Percentiles rank a stretch among this genome's conserved stretches.
Conservation (phyloP, 2,329 filamentous ascomycete genomes). For the Corynespora cassiicola region DNA sequence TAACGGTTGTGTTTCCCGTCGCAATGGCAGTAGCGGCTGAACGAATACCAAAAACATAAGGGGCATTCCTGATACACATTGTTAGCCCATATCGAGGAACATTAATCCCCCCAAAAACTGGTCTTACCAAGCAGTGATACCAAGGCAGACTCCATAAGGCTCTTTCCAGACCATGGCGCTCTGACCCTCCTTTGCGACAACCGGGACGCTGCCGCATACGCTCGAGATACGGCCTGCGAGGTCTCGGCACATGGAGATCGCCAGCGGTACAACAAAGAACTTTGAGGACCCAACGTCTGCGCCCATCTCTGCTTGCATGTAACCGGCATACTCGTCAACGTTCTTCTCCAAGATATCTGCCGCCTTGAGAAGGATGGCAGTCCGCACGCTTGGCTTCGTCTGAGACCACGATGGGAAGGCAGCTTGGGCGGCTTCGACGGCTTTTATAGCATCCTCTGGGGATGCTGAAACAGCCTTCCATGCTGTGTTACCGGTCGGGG, state of each 20-base stretch:
- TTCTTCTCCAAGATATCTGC: conserved; percentile 67
- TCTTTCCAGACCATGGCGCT: conserved; percentile 71
- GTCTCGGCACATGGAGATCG: conserved; percentile 52
- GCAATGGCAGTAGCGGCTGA: conserved; percentile 60
- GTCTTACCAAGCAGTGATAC: conserved; percentile 76
- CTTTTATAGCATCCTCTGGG: conserved; percentile 60
- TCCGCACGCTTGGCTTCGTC: conserved; percentile 63
- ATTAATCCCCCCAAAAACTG: too few relatives aligned
- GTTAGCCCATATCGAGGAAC: background rate
- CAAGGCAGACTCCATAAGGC: conserved; percentile 77
- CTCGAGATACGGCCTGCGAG: conserved; percentile 53
- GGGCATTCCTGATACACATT: conserved; percentile 54
- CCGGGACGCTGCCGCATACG: conserved; percentile 55
- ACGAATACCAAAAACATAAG: conserved; percentile 43
- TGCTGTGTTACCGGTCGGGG: conserved; percentile 59
- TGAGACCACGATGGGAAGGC: conserved; percentile 73
- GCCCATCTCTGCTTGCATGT: conserved; percentile 64
- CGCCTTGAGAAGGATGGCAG: conserved; percentile 72
- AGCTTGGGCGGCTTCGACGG: conserved; percentile 63
- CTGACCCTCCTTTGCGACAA: conserved; percentile 52
- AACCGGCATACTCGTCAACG: conserved; percentile 63
- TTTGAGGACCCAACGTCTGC: conserved; percentile 42
- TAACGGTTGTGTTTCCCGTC: conserved; percentile 52
- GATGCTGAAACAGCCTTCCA: conserved; percentile 63
- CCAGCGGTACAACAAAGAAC: conserved; percentile 41